These are phyloP conservation scores for Orbilia oligospora DNA, from an alignment of 2,329 filamentous ascomycete species.

Conservation along the genomic window DNA sequence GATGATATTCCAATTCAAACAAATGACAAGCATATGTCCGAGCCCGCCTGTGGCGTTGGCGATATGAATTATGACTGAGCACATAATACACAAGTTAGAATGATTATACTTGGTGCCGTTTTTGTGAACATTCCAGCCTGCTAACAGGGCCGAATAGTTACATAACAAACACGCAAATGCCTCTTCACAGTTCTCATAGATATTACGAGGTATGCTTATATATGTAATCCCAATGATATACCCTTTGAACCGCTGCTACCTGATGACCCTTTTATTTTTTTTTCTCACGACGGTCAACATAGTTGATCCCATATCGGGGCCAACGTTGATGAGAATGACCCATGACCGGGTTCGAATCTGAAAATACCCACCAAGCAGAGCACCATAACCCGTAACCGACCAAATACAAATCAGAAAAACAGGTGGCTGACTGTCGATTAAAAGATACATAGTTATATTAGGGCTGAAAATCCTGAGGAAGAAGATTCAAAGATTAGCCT, in stretches of 20 bases:
- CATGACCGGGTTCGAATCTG: constrained; percentile 64
- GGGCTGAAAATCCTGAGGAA: neutral
- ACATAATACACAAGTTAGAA: constrained; percentile 39
- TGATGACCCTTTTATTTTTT: constrained; percentile 63
- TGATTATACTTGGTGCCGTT: neutral
- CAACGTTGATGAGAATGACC: constrained; percentile 64
- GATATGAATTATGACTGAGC: constrained; percentile 62
- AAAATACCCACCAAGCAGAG: constrained; percentile 32
- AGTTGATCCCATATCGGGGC: constrained; percentile 47
- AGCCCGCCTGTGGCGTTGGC: constrained; percentile 60
- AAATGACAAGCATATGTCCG: constrained; percentile 65
- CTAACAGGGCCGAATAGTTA: neutral
- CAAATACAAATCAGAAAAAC: neutral
- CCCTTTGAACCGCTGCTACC: constrained; percentile 33
- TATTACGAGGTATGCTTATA: neutral
- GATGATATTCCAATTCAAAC: constrained; percentile 61
- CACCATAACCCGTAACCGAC: neutral
- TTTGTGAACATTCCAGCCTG: neutral
- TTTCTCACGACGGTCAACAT: constrained; percentile 65
- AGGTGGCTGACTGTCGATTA: neutral
- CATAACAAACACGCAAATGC: neutral
- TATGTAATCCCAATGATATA: neutral
- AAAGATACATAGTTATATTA: neutral
- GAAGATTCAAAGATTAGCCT: neutral
- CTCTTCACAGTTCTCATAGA: neutral